Conservation (phyloP, 2,329 filamentous ascomycete genomes). For the Pseudogymnoascus sp. region DNA sequence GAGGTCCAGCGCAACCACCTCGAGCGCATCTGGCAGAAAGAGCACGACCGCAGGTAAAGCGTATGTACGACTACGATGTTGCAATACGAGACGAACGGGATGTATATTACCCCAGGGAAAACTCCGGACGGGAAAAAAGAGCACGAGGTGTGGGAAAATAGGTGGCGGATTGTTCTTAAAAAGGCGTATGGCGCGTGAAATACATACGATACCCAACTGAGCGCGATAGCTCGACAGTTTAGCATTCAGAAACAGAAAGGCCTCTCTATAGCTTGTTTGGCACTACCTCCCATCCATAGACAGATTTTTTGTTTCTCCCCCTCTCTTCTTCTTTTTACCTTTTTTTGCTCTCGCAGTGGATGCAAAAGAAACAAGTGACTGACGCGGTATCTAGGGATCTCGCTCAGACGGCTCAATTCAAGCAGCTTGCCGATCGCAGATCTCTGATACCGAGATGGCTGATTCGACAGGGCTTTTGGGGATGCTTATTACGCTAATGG, state of each 20-base stretch:
- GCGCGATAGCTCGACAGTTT: neutral
- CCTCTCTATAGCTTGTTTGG: conserved; percentile 2
- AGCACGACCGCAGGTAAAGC: conserved; percentile 8
- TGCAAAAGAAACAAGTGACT: neutral
- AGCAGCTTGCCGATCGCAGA: conserved; percentile 6
- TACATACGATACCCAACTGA: conserved; percentile 7
- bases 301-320: conserved; percentile 1
- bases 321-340: neutral
- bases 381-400: conserved; percentile 8
- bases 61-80: neutral
- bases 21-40: conserved; percentile 11
- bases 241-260: neutral
- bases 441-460: conserved; percentile 8
- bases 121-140: neutral
- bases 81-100: neutral
- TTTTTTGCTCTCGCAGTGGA: neutral
- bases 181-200: conserved; percentile 9
- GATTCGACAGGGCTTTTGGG: neutral
- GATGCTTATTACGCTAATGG: neutral
- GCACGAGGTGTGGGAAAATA: neutral
- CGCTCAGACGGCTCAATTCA: neutral
- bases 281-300: neutral
- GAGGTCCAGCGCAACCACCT: conserved; percentile 54
- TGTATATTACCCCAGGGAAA: neutral
- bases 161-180: neutral